These are phyloP conservation scores for Phytophthora tentaculata DNA, from an alignment of 352 stramenopile genomes.

Conservation along the genomic window DNA sequence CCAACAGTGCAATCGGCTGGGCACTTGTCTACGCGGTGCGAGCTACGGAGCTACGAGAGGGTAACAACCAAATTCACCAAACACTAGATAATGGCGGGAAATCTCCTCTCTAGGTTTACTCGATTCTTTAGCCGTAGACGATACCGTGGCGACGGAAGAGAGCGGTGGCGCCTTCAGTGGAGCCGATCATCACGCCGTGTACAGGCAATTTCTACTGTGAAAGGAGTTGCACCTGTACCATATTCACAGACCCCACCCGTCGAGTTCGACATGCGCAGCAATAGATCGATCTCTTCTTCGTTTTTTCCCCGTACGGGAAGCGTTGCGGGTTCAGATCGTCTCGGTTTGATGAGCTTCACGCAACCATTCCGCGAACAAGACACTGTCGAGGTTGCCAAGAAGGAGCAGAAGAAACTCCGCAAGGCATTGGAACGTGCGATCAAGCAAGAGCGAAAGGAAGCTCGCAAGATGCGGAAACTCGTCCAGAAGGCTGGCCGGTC, in stretches of 20 bases:
- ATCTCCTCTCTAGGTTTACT: constrained; percentile 6
- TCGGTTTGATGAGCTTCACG: not conserved
- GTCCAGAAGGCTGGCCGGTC: constrained; percentile 20
- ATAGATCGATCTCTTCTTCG: constrained; percentile 24
- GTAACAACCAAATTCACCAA: constrained; percentile 4
- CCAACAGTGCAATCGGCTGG: too few relatives aligned
- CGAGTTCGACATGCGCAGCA: constrained; percentile 33
- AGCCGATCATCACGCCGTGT: constrained; percentile 1
- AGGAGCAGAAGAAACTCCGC: constrained; percentile 40
- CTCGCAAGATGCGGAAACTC: constrained; percentile 41
- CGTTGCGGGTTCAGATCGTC: constrained; percentile 6
- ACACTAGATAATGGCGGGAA: not conserved
- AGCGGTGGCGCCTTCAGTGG: not conserved
- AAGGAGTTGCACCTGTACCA: not conserved
- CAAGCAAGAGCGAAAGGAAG: constrained; percentile 43
- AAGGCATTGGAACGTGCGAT: constrained; percentile 37
- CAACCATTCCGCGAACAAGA: constrained; percentile 4
- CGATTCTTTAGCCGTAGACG: constrained; percentile 9
- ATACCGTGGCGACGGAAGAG: not conserved
- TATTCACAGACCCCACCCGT: constrained; percentile 1
- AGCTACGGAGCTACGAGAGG: not conserved
- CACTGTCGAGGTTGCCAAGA: constrained; percentile 19
- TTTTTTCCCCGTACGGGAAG: too few relatives aligned
- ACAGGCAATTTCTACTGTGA: not conserved
- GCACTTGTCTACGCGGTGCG: too few relatives aligned